Conservation (phyloP, 2,329 filamentous ascomycete species). For the Fusarium temperatum region DNA sequence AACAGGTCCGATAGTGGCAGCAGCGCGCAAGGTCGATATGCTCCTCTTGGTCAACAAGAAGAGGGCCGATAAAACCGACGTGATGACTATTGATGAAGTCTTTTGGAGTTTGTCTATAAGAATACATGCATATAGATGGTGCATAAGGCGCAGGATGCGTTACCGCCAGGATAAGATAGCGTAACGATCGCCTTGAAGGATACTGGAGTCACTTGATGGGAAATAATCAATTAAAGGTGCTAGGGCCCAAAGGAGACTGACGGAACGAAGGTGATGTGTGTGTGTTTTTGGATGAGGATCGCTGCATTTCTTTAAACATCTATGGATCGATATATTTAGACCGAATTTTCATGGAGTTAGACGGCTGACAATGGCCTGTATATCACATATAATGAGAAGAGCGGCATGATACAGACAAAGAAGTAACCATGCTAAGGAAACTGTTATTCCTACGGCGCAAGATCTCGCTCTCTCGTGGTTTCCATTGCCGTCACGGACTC, state of each 20-base stretch:
- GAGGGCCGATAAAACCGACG: constrained; percentile 46
- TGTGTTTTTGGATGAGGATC: constrained; percentile 16
- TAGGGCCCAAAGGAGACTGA: constrained; percentile 10
- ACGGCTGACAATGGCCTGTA: constrained; percentile 21
- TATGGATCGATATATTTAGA: constrained; percentile 33
- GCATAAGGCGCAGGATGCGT: constrained; percentile 28
- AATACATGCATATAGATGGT: constrained; percentile 53
- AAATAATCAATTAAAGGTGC: background rate
- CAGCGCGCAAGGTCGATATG: constrained; percentile 54
- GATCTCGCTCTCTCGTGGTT: background rate
- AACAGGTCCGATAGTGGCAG: constrained; percentile 51
- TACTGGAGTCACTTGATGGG: constrained; percentile 16
- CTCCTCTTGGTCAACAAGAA: constrained; percentile 54
- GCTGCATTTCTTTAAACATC: constrained; percentile 13
- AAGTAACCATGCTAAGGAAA: background rate
- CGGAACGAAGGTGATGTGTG: constrained; percentile 18
- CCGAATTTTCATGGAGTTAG: constrained; percentile 29
- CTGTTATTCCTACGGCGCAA: background rate
- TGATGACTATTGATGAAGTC: constrained; percentile 37
- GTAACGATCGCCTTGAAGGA: constrained; percentile 9
- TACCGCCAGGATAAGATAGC: constrained; percentile 27
- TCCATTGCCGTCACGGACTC: background rate
- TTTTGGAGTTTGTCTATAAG: constrained; percentile 38
- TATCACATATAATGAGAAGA: constrained; percentile 26
- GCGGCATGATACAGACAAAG: constrained; percentile 3